These are phyloP conservation scores for Zanthoxylum bungeanum DNA, from an alignment of 345 rosid species.

Conservation along the genomic window DNA sequence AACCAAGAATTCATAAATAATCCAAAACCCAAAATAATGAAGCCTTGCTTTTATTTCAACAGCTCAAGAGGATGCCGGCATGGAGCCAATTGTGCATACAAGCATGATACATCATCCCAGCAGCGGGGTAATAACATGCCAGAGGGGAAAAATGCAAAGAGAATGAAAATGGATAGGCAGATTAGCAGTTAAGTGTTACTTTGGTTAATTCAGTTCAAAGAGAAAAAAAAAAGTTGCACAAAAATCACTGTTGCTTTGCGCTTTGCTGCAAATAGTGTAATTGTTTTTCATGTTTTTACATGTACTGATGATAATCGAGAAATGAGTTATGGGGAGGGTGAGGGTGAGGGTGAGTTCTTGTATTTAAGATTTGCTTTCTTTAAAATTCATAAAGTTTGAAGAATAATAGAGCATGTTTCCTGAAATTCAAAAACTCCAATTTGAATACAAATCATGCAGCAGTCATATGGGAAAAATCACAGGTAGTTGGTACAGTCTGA, in stretches of 20 bases:
- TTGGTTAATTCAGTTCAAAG: conserved; percentile 11
- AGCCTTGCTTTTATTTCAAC: conserved; percentile 87
- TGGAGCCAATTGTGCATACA: conserved; percentile 78
- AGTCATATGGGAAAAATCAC: too few relatives aligned
- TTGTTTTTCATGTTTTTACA: too few relatives aligned
- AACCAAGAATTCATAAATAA: conserved; percentile 54
- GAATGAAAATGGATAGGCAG: conserved; percentile 91
- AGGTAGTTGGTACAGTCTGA: too few relatives aligned
- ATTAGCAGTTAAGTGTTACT: conserved; percentile 66
- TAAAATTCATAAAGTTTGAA: too few relatives aligned
- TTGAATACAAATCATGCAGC: too few relatives aligned
- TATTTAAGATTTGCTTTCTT: too few relatives aligned
- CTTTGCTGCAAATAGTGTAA: conserved; percentile 25
- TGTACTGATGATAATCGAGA: too few relatives aligned
- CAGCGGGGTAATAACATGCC: conserved; percentile 44
- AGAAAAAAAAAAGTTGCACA: too few relatives aligned
- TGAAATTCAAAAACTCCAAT: too few relatives aligned
- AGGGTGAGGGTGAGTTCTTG: too few relatives aligned
- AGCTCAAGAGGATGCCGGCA: conserved; percentile 84
- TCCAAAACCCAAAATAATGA: conserved; percentile 72
- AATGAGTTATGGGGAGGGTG: too few relatives aligned
- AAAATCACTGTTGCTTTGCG: conserved; percentile 9
- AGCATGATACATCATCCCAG: conserved; percentile 65
- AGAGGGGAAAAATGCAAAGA: conserved; percentile 61
- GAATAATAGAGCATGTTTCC: too few relatives aligned